phyloP scores from a whole-genome alignment of 179 eudicot genomes.

The Spinacia oleracea region DNA sequence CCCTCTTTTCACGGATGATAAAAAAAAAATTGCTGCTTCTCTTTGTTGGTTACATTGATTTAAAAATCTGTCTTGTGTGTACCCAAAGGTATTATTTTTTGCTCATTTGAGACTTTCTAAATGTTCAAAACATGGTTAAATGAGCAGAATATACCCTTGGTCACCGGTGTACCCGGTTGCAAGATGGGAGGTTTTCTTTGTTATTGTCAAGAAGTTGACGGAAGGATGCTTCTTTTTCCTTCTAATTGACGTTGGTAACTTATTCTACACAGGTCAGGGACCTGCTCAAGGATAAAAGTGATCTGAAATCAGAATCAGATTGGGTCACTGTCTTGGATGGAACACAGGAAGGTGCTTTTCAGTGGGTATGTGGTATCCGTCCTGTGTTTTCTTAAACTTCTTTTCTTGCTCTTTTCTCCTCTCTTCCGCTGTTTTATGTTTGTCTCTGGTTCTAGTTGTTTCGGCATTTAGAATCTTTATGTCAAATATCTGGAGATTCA shows the following conservation, averaged over 20 bases:
- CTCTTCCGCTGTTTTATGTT: background rate
- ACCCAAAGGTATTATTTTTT: too few species aligned
- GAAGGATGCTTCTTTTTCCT: background rate
- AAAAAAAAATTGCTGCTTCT: background rate
- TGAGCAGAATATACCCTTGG: too few species aligned
- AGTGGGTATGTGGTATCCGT: constrained; percentile 67
- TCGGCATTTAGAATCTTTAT: background rate
- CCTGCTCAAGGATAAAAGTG: constrained; percentile 59
- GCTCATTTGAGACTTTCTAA: too few species aligned
- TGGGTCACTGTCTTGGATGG: constrained; percentile 95
- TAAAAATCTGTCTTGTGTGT: too few species aligned
- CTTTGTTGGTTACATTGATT: background rate
- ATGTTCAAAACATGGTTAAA: too few species aligned
- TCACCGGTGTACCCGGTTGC: too few species aligned
- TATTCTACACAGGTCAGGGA: constrained; percentile 63
- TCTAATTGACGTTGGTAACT: background rate
- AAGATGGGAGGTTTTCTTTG: too few species aligned
- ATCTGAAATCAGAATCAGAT: constrained; percentile 57
- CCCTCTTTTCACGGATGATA: constrained; percentile 5
- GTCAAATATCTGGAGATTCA: background rate
- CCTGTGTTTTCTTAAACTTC: background rate
- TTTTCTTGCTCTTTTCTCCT: background rate
- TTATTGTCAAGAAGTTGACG: background rate
- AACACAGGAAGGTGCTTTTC: constrained; percentile 92
- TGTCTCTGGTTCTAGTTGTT: background rate